Conservation (phyloP, 495 filamentous ascomycete genomes). For the Chaetomium fimeti region DNA sequence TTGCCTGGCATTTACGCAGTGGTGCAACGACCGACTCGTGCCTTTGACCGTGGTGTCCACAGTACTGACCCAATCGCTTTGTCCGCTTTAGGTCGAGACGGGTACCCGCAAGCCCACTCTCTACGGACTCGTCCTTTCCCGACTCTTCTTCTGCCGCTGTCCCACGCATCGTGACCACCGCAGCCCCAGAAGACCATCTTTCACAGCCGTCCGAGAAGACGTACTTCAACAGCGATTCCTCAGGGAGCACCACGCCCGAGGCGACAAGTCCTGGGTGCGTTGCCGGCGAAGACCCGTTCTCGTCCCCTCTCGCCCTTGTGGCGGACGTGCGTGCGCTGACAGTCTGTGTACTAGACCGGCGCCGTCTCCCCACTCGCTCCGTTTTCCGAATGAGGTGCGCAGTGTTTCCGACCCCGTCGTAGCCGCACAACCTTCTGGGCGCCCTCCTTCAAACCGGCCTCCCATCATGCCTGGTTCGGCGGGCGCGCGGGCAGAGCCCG, state of each 20-base stretch:
- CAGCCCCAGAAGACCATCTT: conserved; percentile 31
- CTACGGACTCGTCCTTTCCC: conserved; percentile 41
- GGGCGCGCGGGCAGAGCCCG: conserved; percentile 32
- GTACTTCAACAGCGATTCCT: conserved; percentile 41
- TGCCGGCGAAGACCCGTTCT: conserved; percentile 15
- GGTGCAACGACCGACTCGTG: conserved; percentile 30
- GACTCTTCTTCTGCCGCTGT: conserved; percentile 38
- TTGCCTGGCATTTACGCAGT: conserved; percentile 30
- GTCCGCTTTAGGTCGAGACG: conserved; percentile 38
- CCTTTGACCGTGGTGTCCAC: conserved; percentile 37
- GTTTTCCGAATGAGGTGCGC: conserved; percentile 46
- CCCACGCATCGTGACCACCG: conserved; percentile 41
- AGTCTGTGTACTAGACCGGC: conserved; percentile 31
- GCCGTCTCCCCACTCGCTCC: conserved; percentile 31
- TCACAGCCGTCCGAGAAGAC: conserved; percentile 31
- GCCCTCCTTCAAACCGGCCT: conserved; percentile 29
- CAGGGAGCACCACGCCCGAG: conserved; percentile 36
- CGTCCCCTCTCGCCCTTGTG: not conserved
- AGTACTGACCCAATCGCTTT: conserved; percentile 38
- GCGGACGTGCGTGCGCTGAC: not conserved
- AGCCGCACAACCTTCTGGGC: conserved; percentile 41
- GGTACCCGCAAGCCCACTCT: conserved; percentile 44
- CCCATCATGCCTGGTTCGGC: conserved; percentile 38
- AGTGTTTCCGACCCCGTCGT: conserved; percentile 39
- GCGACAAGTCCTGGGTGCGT: conserved; percentile 39